phyloP scores from a whole-genome alignment of 805 yeast species.

The Candida chilensis region DNA sequence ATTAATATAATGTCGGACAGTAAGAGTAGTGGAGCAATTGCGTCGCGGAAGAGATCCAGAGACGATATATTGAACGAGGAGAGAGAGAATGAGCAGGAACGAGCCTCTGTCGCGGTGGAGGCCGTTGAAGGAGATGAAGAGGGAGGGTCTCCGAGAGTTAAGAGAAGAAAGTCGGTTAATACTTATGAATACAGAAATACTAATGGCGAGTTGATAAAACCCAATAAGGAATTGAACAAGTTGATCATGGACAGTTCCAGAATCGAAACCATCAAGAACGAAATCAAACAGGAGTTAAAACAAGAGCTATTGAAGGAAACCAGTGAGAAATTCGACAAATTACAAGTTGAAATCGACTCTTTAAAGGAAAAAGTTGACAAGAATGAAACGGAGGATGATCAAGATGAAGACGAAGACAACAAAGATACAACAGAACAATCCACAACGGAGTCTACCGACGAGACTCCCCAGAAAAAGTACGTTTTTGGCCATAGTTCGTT shows the following conservation, averaged over 20 bases:
- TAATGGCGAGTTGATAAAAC: neutral
- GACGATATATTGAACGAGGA: conserved; percentile 12
- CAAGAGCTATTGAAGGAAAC: conserved; percentile 6
- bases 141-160: neutral
- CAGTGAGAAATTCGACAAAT: conserved; percentile 7
- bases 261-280: conserved; percentile 2
- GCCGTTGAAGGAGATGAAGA: conserved; percentile 3
- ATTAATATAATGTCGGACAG: too few species aligned
- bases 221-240: conserved; percentile 3
- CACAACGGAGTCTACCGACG: neutral
- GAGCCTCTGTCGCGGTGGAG: conserved; percentile 10
- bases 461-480: conserved; percentile 9
- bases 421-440: conserved; percentile 1
- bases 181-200: conserved; percentile 2
- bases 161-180: conserved; percentile 2
- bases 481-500: conserved; percentile 12
- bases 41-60: conserved; percentile 14
- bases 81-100: conserved; percentile 7
- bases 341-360: conserved; percentile 14
- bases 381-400: conserved; percentile 1
- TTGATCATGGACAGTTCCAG: conserved; percentile 2
- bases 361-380: conserved; percentile 9
- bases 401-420: conserved; percentile 2
- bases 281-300: conserved; percentile 2
- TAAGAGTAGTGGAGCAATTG: conserved; percentile 3